Conservation (phyloP, 495 filamentous ascomycete species). For the Polyplosphaeria fusca region DNA sequence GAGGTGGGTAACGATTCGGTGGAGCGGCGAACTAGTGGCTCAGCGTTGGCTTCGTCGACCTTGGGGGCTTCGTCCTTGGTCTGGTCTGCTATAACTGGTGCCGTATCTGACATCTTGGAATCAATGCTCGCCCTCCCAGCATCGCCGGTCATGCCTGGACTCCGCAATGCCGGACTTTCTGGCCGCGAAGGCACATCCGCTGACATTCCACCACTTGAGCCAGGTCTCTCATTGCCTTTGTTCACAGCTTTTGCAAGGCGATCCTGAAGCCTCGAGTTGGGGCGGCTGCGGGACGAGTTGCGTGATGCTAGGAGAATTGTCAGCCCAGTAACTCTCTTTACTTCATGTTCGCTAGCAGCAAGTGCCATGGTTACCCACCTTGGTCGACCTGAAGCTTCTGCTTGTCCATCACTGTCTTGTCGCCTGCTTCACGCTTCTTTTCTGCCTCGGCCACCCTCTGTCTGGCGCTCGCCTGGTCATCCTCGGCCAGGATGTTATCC, state of each 20-base stretch:
- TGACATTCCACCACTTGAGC: constrained; percentile 28
- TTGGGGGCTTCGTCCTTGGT: constrained; percentile 6
- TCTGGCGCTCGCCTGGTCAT: constrained; percentile 47
- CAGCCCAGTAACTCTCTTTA: background rate
- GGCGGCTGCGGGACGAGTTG: constrained; percentile 44
- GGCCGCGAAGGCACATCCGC: constrained; percentile 32
- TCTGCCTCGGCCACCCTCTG: constrained; percentile 34
- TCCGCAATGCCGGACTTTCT: constrained; percentile 29
- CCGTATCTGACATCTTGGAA: constrained; percentile 29
- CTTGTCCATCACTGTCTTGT: constrained; percentile 28
- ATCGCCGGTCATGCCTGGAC: constrained; percentile 20
- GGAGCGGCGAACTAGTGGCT: constrained; percentile 11
- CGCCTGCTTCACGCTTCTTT: constrained; percentile 28
- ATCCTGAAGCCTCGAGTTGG: constrained; percentile 81
- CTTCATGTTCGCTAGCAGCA: background rate
- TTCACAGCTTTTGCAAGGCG: constrained; percentile 68
- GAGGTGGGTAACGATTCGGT: constrained; percentile 3
- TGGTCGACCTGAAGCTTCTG: constrained; percentile 28
- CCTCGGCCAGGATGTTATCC: constrained; percentile 85
- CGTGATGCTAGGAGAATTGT: constrained; percentile 25
- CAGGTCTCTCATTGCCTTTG: constrained; percentile 33
- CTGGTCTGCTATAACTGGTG: constrained; percentile 2
- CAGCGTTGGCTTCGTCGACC: constrained; percentile 19
- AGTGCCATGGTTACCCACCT: constrained; percentile 15
- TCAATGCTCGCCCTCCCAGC: constrained; percentile 33